Evolutionary conservation across 495 filamentous ascomycete species (phyloP).

Genomic region (Massariosphaeria phaeospora): DNA sequence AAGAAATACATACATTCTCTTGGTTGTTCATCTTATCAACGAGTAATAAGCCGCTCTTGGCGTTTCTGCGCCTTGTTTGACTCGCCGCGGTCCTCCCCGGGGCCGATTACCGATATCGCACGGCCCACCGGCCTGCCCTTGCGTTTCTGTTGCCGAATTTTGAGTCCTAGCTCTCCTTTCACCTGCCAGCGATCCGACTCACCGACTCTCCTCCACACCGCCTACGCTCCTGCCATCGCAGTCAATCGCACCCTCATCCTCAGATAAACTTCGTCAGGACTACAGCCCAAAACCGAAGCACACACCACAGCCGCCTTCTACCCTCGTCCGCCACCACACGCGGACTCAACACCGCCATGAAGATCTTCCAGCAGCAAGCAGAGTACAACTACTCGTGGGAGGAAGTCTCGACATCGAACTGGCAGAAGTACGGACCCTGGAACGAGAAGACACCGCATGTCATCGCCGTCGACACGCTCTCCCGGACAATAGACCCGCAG

Average conservation of each 20-base stretch:
- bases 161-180: constrained; percentile 1
- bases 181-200: not conserved
- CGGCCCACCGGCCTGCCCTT: too few species aligned
- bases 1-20: not conserved
- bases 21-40: not conserved
- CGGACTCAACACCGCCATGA: constrained; percentile 54
- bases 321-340: not conserved
- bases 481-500: constrained; percentile 66
- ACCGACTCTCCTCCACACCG: not conserved
- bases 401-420: constrained; percentile 98
- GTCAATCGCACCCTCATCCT: not conserved
- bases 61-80: not conserved
- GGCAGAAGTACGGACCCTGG: constrained; percentile 98
- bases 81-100: not conserved
- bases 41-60: not conserved
- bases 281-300: not conserved
- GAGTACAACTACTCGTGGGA: constrained; percentile 97
- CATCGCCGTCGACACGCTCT: constrained; percentile 86
- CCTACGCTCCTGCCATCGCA: not conserved
- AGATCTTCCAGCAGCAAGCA: constrained; percentile 82
- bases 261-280: not conserved
- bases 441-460: constrained; percentile 94
- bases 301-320: not conserved
- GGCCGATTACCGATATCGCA: constrained; percentile 7
- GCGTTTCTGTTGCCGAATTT: constrained; percentile 6